These are phyloP conservation scores for Saccharomycopsis sp. DNA, from an alignment of 805 yeast genomes.

Conservation along the genomic window DNA sequence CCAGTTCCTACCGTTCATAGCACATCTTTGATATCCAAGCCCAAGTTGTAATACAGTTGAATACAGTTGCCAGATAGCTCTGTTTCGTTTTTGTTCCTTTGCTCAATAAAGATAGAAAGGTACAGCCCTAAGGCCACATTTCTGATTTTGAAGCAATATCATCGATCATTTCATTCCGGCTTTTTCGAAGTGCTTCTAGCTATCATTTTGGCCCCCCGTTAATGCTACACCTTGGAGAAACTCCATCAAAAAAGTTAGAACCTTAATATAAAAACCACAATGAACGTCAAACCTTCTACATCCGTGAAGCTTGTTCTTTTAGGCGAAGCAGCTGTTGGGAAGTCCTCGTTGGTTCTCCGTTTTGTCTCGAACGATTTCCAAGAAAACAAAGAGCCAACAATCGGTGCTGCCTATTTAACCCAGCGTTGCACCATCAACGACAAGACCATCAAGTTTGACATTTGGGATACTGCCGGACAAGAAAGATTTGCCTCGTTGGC, in stretches of 20 bases:
- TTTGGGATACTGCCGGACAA: slow-evolving; percentile 98
- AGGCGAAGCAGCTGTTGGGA: slow-evolving; percentile 98
- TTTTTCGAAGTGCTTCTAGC: too few relatives aligned
- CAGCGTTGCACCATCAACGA: slow-evolving; percentile 86
- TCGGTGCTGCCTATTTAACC: slow-evolving; percentile 95
- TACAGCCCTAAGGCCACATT: too few relatives aligned
- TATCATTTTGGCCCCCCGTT: too few relatives aligned
- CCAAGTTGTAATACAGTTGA: too few relatives aligned
- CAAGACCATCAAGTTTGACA: slow-evolving; percentile 82
- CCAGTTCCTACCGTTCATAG: too few relatives aligned
- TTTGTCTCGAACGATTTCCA: slow-evolving; percentile 94
- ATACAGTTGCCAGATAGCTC: too few relatives aligned
- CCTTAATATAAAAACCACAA: slow-evolving; percentile 3
- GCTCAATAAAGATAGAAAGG: too few relatives aligned
- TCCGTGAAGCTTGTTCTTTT: slow-evolving; percentile 83
- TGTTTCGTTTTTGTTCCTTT: too few relatives aligned
- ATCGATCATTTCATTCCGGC: too few relatives aligned
- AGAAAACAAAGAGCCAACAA: slow-evolving; percentile 95
- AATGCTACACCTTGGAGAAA: too few relatives aligned
- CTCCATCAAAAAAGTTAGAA: not conserved
- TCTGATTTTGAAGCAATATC: too few relatives aligned
- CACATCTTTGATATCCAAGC: too few relatives aligned
- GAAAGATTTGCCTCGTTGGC: slow-evolving; percentile 94
- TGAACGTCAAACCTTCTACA: slow-evolving; percentile 38
- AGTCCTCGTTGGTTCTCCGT: slow-evolving; percentile 82